Conservation (phyloP, 768 basidiomycete species). For the Chalciporus pseudorubinellus region DNA sequence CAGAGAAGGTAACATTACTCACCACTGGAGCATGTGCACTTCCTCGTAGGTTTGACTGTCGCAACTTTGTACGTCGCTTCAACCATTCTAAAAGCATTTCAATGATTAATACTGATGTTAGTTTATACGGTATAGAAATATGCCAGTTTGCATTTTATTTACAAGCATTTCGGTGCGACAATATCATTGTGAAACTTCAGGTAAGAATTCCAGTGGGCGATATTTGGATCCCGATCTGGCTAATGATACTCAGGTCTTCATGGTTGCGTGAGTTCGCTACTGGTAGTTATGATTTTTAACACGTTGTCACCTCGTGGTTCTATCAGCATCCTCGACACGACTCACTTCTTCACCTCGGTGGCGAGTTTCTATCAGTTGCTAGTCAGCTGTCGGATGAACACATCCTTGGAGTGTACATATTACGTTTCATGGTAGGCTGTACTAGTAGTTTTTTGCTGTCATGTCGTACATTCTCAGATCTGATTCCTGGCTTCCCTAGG, state of each 20-base stretch:
- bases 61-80: conserved; percentile 4
- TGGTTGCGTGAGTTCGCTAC: conserved; percentile 8
- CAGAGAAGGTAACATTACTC: not conserved
- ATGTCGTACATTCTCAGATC: no score
- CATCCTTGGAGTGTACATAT: not conserved
- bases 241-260: conserved; percentile 4
- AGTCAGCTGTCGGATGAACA: not conserved
- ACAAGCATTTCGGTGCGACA: conserved; percentile 1
- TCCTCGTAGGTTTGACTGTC: not conserved
- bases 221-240: not conserved
- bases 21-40: not conserved
- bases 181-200: conserved; percentile 1
- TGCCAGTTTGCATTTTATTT: conserved; percentile 11
- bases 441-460: not conserved
- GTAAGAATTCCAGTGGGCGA: not conserved
- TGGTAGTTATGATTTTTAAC: not conserved
- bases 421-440: not conserved
- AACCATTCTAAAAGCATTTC: not conserved
- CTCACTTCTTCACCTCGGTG: not conserved
- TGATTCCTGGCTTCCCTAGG: no score
- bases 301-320: not conserved
- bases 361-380: not conserved
- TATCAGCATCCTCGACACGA: conserved; percentile 3
- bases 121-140: conserved; percentile 7
- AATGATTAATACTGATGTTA: not conserved